A percentile compares a stretch with the other conserved stretches of the same genome.
These are phyloP conservation scores for Apostasia ramifera DNA, from an alignment of 106 monocot genomes.

Conservation along the genomic window DNA sequence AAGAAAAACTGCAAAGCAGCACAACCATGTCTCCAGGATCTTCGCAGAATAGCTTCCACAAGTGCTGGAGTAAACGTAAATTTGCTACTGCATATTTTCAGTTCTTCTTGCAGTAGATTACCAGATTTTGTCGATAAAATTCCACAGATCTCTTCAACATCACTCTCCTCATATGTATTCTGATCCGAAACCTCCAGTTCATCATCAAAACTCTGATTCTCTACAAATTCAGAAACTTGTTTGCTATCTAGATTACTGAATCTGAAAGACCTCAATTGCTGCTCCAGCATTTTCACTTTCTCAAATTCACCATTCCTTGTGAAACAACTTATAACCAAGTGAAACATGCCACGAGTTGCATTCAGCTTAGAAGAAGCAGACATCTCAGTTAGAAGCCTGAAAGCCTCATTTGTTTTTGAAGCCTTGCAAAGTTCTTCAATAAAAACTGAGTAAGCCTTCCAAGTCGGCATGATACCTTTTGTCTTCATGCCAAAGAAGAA, in stretches of 20 bases:
- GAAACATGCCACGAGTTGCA: constrained; percentile 19
- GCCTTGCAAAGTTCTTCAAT: constrained; percentile 73
- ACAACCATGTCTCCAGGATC: constrained; percentile 38
- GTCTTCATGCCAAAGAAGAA: constrained; percentile 44
- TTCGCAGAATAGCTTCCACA: constrained; percentile 37
- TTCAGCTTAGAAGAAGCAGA: constrained; percentile 31
- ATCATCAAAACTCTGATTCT: constrained; percentile 7
- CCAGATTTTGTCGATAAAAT: constrained; percentile 49
- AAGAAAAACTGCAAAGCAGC: constrained; percentile 61
- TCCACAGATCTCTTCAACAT: constrained; percentile 37
- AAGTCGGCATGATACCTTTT: constrained; percentile 27
- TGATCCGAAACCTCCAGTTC: constrained; percentile 9
- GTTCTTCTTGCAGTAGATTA: constrained; percentile 21
- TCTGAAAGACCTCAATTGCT: constrained; percentile 26
- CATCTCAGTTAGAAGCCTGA: constrained; percentile 62
- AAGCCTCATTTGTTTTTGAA: constrained; percentile 47
- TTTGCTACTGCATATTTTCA: constrained; percentile 22
- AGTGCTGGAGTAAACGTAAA: constrained; percentile 54
- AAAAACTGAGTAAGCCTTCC: constrained; percentile 59
- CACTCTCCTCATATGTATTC: constrained; percentile 16
- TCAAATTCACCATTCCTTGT: constrained; percentile 35
- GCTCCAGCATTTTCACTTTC: constrained; percentile 28
- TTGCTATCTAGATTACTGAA: constrained; percentile 9
- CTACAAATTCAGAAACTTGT: neutral
- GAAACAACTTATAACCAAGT: constrained; percentile 34